Percentiles rank a stretch among this genome's conserved stretches.
Conservation (phyloP, 208 protist species). For the Trypanosoma avium region DNA sequence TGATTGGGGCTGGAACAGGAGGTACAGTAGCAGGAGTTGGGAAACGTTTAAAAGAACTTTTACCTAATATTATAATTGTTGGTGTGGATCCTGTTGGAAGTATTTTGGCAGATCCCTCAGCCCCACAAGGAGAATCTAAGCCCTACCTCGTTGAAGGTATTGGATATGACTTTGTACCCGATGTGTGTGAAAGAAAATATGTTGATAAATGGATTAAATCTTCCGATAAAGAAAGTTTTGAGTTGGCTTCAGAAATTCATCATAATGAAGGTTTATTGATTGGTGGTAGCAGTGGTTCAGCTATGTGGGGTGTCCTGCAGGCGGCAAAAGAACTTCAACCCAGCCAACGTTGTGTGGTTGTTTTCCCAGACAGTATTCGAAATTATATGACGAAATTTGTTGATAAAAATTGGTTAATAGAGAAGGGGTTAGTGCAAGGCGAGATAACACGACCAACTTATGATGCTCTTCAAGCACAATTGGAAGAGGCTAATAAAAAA, state of each 20-base stretch:
- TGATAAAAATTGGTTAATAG: conserved; percentile 95
- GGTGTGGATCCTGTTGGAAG: conserved; percentile 96
- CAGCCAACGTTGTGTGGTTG: conserved; percentile 92
- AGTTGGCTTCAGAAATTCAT: conserved; percentile 92
- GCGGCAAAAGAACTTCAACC: conserved; percentile 90
- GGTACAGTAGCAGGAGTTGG: conserved; percentile 96
- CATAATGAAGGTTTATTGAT: conserved; percentile 95
- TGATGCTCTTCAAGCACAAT: conserved; percentile 55
- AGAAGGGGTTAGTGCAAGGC: conserved; percentile 89
- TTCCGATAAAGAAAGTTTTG: conserved; percentile 93
- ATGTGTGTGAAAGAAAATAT: conserved; percentile 90
- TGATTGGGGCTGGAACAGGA: conserved; percentile 95
- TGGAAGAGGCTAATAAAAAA: conserved; percentile 59
- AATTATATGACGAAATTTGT: conserved; percentile 98
- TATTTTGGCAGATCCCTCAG: conserved; percentile 92
- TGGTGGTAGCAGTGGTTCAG: conserved; percentile 94
- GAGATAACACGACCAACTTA: conserved; percentile 76
- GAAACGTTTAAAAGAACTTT: conserved; percentile 75
- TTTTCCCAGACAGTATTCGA: conserved; percentile 95
- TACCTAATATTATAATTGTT: conserved; percentile 87
- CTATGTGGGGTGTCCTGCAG: conserved; percentile 88
- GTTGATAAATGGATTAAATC: conserved; percentile 95
- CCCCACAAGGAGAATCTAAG: conserved; percentile 29
- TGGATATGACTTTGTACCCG: conserved; percentile 98
- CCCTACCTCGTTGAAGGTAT: conserved; percentile 97